These are phyloP conservation scores for Aspergillus sclerotiicarbonarius DNA, from an alignment of 495 filamentous ascomycete species.

Conservation along the genomic window DNA sequence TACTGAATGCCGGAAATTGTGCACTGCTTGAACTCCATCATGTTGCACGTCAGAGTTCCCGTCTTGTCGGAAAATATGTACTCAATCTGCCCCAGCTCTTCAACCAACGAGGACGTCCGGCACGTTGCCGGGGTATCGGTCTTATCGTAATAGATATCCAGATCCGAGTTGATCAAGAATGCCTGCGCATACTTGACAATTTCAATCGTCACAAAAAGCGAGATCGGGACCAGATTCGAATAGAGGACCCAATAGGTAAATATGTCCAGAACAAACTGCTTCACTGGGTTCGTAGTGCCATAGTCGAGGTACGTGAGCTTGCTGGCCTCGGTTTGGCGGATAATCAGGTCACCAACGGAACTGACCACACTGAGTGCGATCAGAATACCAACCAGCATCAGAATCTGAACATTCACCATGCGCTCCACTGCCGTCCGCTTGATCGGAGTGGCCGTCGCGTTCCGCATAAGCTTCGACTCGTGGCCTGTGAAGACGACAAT, in stretches of 20 bases:
- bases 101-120: conserved; percentile 91
- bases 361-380: conserved; percentile 81
- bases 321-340: conserved; percentile 56
- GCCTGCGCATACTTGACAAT: conserved; percentile 97
- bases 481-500: conserved; percentile 98
- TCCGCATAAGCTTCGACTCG: conserved; percentile 98
- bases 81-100: conserved; percentile 97
- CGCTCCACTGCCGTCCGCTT: conserved; percentile 94
- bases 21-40: conserved; percentile 98
- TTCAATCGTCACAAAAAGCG: conserved; percentile 96
- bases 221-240: conserved; percentile 94
- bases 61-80: conserved; percentile 99
- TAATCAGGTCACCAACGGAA: conserved; percentile 86
- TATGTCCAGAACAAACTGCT: conserved; percentile 90
- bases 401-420: conserved; percentile 88
- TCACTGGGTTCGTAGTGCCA: conserved; percentile 56
- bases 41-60: conserved; percentile 96
- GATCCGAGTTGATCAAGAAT: conserved; percentile 93
- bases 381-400: conserved; percentile 84
- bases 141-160: conserved; percentile 97
- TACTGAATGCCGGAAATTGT: conserved; percentile 93
- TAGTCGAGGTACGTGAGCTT: conserved; percentile 72
- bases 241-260: conserved; percentile 99
- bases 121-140: conserved; percentile 95
- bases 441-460: conserved; percentile 95